Evolutionary conservation across 441 rosid species (phyloP), one percentile per base, ranked within the genome.

Genomic region (Populus hybrid): DNA sequence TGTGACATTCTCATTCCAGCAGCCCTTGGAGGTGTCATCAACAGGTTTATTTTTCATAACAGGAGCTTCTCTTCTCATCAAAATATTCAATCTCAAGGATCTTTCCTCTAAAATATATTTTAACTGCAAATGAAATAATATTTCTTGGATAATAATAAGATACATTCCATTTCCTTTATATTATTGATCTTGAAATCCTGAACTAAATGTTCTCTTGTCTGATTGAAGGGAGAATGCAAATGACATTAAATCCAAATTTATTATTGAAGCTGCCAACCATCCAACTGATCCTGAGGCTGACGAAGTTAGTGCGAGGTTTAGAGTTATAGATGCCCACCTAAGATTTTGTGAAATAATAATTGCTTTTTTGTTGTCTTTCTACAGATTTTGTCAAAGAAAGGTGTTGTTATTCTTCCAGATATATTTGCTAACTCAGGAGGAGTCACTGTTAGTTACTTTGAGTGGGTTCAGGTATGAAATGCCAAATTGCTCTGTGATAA

Each of bases 241-340:
- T 35, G 91, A 92, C 80, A 93, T 96, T 67, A 96, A 87, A 88
- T 95, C 99, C 76, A 94, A 96, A 87, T 96, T 91, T 86, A 90
- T 94, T 38, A 72, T 93, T 67, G 99, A 96, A 82, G 99, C 96
- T 53, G 99, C 99, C 56, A 96, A 96, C 79, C 99, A 96, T 86
- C 99, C 99, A 63, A 90, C 97, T 2, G 99, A 94, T 73, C 98
- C 99, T 4, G 98, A 93, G 69, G 99, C 97, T 21, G 98, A 94
- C 68, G 97, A 94, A 93, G 98, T 96, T 78, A 72, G 83, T 65
- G 59, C 21, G 69, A 40, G 66, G 35, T 77, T 76, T 38, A 6
- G 3, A 40, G 33, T 31, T 31, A 1, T 50, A 50, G n/a, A 50
- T 50, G 59, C n/a, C n/a, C 18, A 0, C 59, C 20, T 50, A 50